Conservation (phyloP, 2,329 filamentous ascomycete genomes). For the Aspergillus carbonarius region DNA sequence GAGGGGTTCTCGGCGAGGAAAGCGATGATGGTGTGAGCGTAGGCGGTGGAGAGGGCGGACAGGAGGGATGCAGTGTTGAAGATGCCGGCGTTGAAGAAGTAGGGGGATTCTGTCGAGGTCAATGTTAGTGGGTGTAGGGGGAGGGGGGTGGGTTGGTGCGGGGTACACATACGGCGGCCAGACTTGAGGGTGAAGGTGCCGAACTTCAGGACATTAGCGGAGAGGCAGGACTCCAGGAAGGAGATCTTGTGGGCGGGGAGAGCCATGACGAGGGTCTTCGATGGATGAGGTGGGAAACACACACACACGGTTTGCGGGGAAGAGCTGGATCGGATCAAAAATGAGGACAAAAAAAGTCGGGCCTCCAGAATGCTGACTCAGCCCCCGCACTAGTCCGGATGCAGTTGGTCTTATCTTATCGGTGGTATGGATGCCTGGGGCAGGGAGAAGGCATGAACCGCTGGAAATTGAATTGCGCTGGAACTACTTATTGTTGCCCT, state of each 20-base stretch:
- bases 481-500: too few species aligned
- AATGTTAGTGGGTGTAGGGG: not conserved
- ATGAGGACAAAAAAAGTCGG: not conserved
- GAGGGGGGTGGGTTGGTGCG: not conserved
- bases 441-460: too few species aligned
- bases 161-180: conserved; percentile 57
- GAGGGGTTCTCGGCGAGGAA: conserved; percentile 33
- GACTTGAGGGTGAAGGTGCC: conserved; percentile 69
- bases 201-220: conserved; percentile 24
- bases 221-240: conserved; percentile 20
- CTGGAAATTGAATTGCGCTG: too few species aligned
- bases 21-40: conserved; percentile 56
- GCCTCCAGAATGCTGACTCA: not conserved
- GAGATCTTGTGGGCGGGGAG: conserved; percentile 18
- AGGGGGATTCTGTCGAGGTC: conserved; percentile 63
- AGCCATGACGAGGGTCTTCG: not conserved
- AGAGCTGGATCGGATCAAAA: too few species aligned
- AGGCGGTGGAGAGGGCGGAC: conserved; percentile 74
- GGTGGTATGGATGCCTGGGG: too few species aligned
- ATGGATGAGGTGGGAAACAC: not conserved
- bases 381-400: not conserved
- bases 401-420: too few species aligned
- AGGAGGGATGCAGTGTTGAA: conserved; percentile 82
- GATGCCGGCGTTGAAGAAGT: conserved; percentile 96
- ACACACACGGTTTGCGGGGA: not conserved